phyloP scores from a whole-genome alignment of 2,329 filamentous ascomycete genomes.

The Fusarium sp. region DNA sequence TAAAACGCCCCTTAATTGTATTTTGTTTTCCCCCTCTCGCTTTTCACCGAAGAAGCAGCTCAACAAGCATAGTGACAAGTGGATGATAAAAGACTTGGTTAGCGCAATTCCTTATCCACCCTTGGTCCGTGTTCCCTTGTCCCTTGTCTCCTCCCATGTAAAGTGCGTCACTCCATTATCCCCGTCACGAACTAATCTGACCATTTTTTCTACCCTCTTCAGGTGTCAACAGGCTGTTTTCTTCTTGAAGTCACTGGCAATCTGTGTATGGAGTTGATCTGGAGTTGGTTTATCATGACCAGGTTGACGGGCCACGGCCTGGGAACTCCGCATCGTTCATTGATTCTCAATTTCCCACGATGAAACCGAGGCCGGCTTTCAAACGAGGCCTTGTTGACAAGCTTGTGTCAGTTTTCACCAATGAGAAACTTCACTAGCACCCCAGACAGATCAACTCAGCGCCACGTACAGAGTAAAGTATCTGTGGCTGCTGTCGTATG shows the following conservation, averaged over 20 bases:
- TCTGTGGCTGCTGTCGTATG: background rate
- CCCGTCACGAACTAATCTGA: slow-evolving; percentile 18
- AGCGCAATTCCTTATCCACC: slow-evolving; percentile 4
- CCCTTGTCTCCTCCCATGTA: slow-evolving; percentile 28
- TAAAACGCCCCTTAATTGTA: background rate
- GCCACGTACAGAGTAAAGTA: background rate
- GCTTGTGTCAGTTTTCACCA: slow-evolving; percentile 28
- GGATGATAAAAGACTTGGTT: slow-evolving; percentile 20
- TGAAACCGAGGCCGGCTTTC: slow-evolving; percentile 28
- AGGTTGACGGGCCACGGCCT: background rate
- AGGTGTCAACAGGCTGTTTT: background rate
- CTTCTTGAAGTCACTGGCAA: background rate
- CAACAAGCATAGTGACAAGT: slow-evolving; percentile 5
- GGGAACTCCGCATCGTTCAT: slow-evolving; percentile 6
- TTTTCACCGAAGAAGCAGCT: slow-evolving; percentile 10
- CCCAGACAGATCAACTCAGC: slow-evolving; percentile 17
- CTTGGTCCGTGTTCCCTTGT: slow-evolving; percentile 2
- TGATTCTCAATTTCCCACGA: slow-evolving; percentile 1
- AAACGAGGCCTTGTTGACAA: slow-evolving; percentile 20
- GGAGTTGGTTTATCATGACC: background rate
- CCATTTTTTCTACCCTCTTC: slow-evolving; percentile 17
- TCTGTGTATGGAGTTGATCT: slow-evolving; percentile 8
- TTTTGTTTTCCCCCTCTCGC: background rate
- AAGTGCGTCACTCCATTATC: slow-evolving; percentile 32
- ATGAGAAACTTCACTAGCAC: slow-evolving; percentile 22